Percentiles rank a stretch among this genome's conserved stretches.
Conservation (phyloP, 148 eudicot species). For the Spergularia marina region DNA sequence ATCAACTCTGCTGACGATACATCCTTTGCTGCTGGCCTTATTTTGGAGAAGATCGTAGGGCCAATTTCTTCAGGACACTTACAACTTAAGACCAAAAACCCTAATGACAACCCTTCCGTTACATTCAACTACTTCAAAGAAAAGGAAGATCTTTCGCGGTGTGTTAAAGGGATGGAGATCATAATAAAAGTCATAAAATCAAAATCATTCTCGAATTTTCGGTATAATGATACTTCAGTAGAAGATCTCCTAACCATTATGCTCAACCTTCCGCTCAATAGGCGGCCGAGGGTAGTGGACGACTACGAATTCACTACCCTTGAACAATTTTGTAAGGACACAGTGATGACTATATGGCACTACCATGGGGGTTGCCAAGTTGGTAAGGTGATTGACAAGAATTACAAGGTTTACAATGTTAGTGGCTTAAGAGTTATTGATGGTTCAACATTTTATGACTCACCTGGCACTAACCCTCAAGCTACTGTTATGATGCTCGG, state of each 20-base stretch:
- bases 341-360: constrained; percentile 69
- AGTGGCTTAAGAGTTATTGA: constrained; percentile 46
- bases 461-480: constrained; percentile 69
- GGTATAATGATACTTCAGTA: constrained; percentile 23
- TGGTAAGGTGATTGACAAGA: constrained; percentile 44
- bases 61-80: constrained; percentile 54
- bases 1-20: constrained; percentile 11
- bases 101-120: constrained; percentile 52
- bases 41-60: constrained; percentile 51
- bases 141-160: constrained; percentile 45
- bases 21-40: constrained; percentile 33
- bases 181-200: constrained; percentile 45
- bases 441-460: constrained; percentile 42
- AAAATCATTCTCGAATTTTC: constrained; percentile 37
- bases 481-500: constrained; percentile 71
- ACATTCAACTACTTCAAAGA: constrained; percentile 76
- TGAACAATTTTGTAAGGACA: constrained; percentile 47
- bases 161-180: constrained; percentile 57
- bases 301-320: constrained; percentile 27
- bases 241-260: constrained; percentile 31
- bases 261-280: constrained; percentile 40
- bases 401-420: constrained; percentile 47
- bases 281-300: background rate
- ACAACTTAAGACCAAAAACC: constrained; percentile 41
- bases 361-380: constrained; percentile 68